Evolutionary conservation across 2,329 filamentous ascomycete genomes (phyloP), one percentile per base, ranked within the genome.

Genomic region (Pestalotiopsis fici): DNA sequence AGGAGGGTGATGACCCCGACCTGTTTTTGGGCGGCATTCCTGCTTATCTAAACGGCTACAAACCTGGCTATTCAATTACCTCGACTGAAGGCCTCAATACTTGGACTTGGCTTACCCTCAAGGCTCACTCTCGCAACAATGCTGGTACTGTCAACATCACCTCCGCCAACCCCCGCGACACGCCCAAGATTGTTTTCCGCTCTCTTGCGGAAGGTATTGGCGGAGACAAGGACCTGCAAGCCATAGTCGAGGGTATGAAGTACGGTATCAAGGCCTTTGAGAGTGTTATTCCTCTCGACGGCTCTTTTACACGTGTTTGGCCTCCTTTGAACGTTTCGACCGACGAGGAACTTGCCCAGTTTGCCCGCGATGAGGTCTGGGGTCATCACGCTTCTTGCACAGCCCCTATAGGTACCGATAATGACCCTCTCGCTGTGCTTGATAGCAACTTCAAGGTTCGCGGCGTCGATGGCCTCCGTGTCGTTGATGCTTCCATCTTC

Each of bases 401-500:
- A 0, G 85, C 82, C 55, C 81, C 85, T 1, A 90, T 90, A 66
- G 88, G 88, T 2, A 78, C 81, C 0, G 85, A 86, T 28, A 79
- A 79, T 12, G 86, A 91, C 71, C 76, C 80, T 2, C 83, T 83
- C 72, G 87, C 87, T 1, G 87, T 90, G 4, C 74, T 91, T 60
- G 86, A 91, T 74, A 81, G 79, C 0, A 80, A 85, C 62, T 89
- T 91, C 74, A 80, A 83, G 13, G 88, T 91, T 0, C 79, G 85
- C 9, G 87, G 87, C 0, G 83, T 88, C 0, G 75, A 81, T 0
- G 84, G 85, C 0, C 74, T 91, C 62, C 79, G 89, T 31, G 88
- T 91, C 2, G 89, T 91, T 0, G 89, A 91, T 78, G 89, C 87
- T 0, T 86, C 82, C 27, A 81, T 86, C 0, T 91, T 87, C 69